Base-by-base conservation (phyloP, 2,329 filamentous ascomycete species). In the Cladophialophora carrionii region DNA sequence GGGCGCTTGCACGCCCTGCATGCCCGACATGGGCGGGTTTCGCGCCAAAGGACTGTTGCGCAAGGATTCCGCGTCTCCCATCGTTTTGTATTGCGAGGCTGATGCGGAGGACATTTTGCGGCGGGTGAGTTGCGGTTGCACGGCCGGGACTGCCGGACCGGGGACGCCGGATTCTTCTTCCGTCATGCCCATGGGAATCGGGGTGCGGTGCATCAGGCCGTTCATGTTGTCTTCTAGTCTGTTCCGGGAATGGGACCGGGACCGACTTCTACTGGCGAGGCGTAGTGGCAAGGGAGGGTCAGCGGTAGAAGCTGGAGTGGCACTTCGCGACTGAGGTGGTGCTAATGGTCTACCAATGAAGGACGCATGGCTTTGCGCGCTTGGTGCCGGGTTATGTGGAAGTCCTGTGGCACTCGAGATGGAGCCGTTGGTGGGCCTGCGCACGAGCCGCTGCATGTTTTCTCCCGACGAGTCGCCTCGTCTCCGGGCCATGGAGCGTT, bases 341-440 rank as follows among this genome's bases (percentile, higher is more conserved):
- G 32, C 43, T 12, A 59, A 17, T 17, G 57, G 62, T 41, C 57
- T 51, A 12, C 63, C 63, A 9, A 56, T 24, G 41, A 65, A 65
- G 20, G 63, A 65, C 32, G 59, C 59, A n/a, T 57, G 63, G 52
- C 63, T 65, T 54, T 65, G 63, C 24, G 46, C 52, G 26, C 58
- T 65, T 10, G 63, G 63, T 20, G 63, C 37, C 4, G 63, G 63
- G 29, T 61, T 53, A 7, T 54, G 46, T 31, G 63, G 63, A 22
- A 65, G 63, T 14, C 63, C 63, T 24, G n/a, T 62, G 12, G 24
- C 53, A 31, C 61, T 67, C 2, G 61, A 64, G 20, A 57, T 67
- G 34, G 65, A 67, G 20, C 32, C 59, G 32, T 67, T 67, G 8
- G 65, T 67, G 6, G 48, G 31, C 22, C 65, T 58, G 17, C 65